Base-by-base conservation (phyloP, 176 grass and related monocot genomes). In the Saccharum officinarum region DNA sequence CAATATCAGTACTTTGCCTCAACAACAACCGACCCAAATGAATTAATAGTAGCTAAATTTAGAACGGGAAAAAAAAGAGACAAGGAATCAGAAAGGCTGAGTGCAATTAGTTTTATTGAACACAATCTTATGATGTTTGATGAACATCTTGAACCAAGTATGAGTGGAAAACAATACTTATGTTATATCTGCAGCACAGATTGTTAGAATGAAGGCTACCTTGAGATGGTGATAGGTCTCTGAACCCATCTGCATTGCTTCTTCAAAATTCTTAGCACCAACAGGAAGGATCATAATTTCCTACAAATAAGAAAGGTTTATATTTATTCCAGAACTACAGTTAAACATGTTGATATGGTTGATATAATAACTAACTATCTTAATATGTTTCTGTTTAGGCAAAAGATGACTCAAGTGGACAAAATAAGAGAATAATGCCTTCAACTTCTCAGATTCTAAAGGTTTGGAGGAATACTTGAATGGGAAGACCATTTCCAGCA, bases 281-380 rank as follows among this genome's bases (percentile, higher is more conserved):
- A 99, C 47, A 22, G 93, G 97, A 77, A 99, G 86, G 76, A 99
- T 91, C 93, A 96, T 96, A 94, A 99, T 88, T 96, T 99, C 97
- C 97, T 99, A 88, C 36, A 84, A 71, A 82, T 71, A 87, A 52
- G 76, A 12, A 69, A 77, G 84, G 13, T 83, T 85, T 75, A 49
- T 31, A 89, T 28, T 33, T 34, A 38, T 3, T 39, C 9, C 13
- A 42, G 69, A 61, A 41, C 31, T 39, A 67, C 5, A 78, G 12
- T 47, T 17, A 52, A 46, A 2, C 30, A 68, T 52, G 65, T 14
- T 62, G 47, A 26, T 12, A 83, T 60, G 28, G 45, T 39, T 38
- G 13, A 76, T 75, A 33, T 68, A 61, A 79, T 10, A 28, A 73
- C 36, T 20, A 67, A 49, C 18, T 46, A 22, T 50, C 28, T 90